Percentiles rank a stretch among this genome's conserved stretches.
Conservation (phyloP, 257 asterid species). For the Craterostigma plantagineum region DNA sequence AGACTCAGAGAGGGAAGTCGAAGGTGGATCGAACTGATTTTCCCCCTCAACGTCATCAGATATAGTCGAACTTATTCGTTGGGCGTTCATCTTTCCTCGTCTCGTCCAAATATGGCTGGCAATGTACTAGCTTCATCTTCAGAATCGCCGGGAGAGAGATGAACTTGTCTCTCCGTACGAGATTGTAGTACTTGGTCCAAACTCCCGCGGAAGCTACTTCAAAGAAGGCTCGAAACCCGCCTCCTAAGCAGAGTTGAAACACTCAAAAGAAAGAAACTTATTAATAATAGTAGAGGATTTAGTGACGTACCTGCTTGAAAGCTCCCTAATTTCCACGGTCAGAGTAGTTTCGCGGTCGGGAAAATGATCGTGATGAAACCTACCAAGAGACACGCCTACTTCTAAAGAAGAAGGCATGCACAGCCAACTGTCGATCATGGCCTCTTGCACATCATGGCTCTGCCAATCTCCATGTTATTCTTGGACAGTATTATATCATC, state of each 20-base stretch:
- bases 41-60: constrained; percentile 6
- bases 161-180: constrained; percentile 47
- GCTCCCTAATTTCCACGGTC: constrained; percentile 61
- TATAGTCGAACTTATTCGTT: constrained; percentile 17
- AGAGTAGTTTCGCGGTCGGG: constrained; percentile 48
- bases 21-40: not conserved
- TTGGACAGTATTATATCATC: not conserved
- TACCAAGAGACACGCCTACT: too few species aligned
- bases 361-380: constrained; percentile 4
- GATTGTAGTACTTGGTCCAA: constrained; percentile 69
- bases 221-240: too few species aligned
- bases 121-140: too few species aligned
- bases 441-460: too few species aligned
- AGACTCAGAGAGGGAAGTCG: too few species aligned
- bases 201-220: too few species aligned
- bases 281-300: not conserved
- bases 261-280: not conserved
- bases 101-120: constrained; percentile 35
- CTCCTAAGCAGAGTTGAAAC: too few species aligned
- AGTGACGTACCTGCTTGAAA: constrained; percentile 54
- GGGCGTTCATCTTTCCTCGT: constrained; percentile 21
- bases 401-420: constrained; percentile 30
- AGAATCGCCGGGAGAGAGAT: constrained; percentile 41
- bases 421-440: constrained; percentile 47
- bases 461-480: too few species aligned